phyloP scores from a whole-genome alignment of 1,139 yeast genomes.

The Kluyveromyces marxianus region DNA sequence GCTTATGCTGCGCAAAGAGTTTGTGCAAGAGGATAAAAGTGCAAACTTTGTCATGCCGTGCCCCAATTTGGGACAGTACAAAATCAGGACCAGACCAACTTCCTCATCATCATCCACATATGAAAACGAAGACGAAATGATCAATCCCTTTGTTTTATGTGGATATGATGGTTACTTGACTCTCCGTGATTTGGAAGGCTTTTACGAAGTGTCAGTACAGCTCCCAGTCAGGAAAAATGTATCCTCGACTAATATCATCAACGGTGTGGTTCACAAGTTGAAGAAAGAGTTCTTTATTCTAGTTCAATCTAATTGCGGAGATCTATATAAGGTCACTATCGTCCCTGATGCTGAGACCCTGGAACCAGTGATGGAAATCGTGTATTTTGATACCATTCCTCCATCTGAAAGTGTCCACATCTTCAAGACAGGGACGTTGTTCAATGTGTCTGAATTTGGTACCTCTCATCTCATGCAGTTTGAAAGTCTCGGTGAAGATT shows the following conservation, averaged over 20 bases:
- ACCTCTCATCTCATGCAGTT: constrained; percentile 68
- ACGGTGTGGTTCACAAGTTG: constrained; percentile 58
- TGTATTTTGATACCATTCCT: constrained; percentile 73
- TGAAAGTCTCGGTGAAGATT: constrained; percentile 57
- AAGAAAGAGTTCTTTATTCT: constrained; percentile 61
- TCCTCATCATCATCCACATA: not conserved
- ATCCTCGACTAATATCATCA: constrained; percentile 36
- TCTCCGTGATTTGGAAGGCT: constrained; percentile 36
- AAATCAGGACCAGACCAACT: constrained; percentile 12
- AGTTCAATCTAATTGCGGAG: constrained; percentile 67
- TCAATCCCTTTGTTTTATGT: constrained; percentile 47
- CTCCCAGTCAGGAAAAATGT: constrained; percentile 42
- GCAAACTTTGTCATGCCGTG: constrained; percentile 33
- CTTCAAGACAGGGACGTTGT: constrained; percentile 69
- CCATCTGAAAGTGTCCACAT: constrained; percentile 48
- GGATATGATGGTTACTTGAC: constrained; percentile 41
- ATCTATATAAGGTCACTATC: constrained; percentile 62
- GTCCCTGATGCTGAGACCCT: constrained; percentile 35
- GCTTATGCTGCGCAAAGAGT: constrained; percentile 47
- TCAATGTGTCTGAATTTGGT: constrained; percentile 55
- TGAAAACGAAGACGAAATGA: constrained; percentile 27
- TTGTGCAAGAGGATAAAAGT: constrained; percentile 35
- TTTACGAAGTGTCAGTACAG: constrained; percentile 35
- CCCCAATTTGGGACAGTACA: constrained; percentile 22
- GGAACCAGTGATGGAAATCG: constrained; percentile 37